These are phyloP conservation scores for Diaporthe helianthi DNA, from an alignment of 2,329 filamentous ascomycete genomes.

Conservation along the genomic window DNA sequence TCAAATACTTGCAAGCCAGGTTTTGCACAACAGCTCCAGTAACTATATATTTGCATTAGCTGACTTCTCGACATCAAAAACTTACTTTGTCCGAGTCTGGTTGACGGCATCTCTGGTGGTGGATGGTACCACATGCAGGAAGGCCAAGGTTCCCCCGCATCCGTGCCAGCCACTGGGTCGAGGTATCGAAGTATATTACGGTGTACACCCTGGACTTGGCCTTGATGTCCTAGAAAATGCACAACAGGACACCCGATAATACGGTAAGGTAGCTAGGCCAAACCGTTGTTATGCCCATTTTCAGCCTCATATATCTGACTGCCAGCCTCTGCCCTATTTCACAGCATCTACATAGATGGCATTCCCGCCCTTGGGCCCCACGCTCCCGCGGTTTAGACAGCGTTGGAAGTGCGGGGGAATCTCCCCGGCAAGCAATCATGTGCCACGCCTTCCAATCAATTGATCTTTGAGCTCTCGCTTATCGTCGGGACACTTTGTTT, in stretches of 20 bases:
- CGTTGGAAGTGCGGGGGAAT: neutral
- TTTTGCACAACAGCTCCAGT: no score
- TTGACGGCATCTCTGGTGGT: neutral
- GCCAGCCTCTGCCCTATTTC: neutral
- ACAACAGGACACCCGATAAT: neutral
- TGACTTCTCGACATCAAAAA: neutral
- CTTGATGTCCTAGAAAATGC: neutral
- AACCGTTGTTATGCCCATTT: neutral
- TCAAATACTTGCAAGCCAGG: no score
- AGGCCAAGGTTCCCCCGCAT: conserved; percentile 5
- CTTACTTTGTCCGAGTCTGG: neutral
- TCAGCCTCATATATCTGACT: neutral
- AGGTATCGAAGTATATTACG: neutral
- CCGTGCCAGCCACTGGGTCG: neutral
- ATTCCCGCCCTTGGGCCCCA: neutral
- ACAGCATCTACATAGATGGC: neutral
- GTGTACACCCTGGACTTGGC: neutral
- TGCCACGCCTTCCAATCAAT: neutral
- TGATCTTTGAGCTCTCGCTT: conserved; percentile 17
- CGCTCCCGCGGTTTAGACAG: neutral
- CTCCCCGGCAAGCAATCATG: conserved; percentile 7
- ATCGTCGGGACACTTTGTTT: conserved; percentile 34
- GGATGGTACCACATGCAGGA: neutral
- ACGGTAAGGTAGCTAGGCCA: no score
- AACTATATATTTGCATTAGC: neutral